Conservation (phyloP, 2,329 filamentous ascomycete species). For the Ceratocystis alfenasii region DNA sequence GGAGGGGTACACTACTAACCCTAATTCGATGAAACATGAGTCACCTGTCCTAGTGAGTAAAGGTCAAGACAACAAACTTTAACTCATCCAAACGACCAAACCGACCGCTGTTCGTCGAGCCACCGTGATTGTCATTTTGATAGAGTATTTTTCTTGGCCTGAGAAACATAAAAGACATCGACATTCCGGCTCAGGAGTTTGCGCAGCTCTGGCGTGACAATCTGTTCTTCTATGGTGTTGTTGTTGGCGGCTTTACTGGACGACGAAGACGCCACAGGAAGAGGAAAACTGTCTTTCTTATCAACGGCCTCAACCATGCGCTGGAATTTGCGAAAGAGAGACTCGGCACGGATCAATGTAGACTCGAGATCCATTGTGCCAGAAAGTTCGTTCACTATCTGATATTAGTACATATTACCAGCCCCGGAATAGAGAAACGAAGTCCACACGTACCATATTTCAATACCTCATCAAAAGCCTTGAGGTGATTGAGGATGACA, state of each 20-base stretch:
- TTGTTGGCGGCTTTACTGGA: slow-evolving; percentile 19
- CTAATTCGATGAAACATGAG: slow-evolving; percentile 1
- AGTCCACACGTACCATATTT: slow-evolving; percentile 63
- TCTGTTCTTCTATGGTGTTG: slow-evolving; percentile 31
- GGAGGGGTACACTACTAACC: not conserved
- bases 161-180: slow-evolving; percentile 31
- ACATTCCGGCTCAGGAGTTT: slow-evolving; percentile 40
- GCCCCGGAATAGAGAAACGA: no score
- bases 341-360: slow-evolving; percentile 77
- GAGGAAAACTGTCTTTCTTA: slow-evolving; percentile 78
- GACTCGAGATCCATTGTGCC: slow-evolving; percentile 82
- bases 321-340: slow-evolving; percentile 77
- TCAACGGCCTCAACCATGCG: slow-evolving; percentile 83
- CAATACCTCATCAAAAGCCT: slow-evolving; percentile 91
- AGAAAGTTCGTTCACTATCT: slow-evolving; percentile 80
- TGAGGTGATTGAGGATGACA: slow-evolving; percentile 87
- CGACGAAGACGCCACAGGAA: slow-evolving; percentile 23
- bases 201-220: slow-evolving; percentile 47
- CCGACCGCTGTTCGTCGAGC: slow-evolving; percentile 15
- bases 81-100: slow-evolving; percentile 17
- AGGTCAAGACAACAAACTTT: not conserved
- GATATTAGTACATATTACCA: slow-evolving; percentile 12
- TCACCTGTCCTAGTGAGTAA: not conserved
- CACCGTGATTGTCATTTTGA: slow-evolving; percentile 17
- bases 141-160: slow-evolving; percentile 20